Evolutionary conservation across 495 filamentous ascomycete species (phyloP).

Genomic region (Penicillium malachiteum): DNA sequence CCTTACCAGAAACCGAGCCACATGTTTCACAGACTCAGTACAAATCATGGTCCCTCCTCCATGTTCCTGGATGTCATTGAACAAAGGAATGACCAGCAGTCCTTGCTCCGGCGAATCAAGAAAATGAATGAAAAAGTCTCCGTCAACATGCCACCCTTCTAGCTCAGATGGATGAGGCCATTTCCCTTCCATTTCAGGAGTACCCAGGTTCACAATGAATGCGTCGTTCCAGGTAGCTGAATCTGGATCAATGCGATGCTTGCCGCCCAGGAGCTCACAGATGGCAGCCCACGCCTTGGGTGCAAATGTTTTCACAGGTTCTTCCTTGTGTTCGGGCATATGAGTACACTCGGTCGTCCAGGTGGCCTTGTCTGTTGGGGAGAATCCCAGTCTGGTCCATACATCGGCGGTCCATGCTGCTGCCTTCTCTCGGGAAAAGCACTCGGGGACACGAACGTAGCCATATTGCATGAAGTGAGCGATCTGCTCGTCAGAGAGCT

Average conservation of each 20-base stretch:
- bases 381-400: constrained; percentile 70
- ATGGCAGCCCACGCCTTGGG: constrained; percentile 70
- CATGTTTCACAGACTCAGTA: constrained; percentile 53
- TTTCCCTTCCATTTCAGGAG: constrained; percentile 51
- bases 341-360: constrained; percentile 62
- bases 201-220: constrained; percentile 73
- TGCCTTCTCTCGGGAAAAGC: constrained; percentile 64
- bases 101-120: constrained; percentile 73
- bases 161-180: constrained; percentile 49
- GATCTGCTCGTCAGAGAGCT: constrained; percentile 59
- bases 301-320: constrained; percentile 57
- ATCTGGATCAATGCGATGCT: constrained; percentile 52
- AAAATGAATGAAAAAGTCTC: constrained; percentile 75
- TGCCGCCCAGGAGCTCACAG: constrained; percentile 67
- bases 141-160: constrained; percentile 71
- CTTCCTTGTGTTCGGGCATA: constrained; percentile 60
- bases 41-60: constrained; percentile 71
- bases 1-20: constrained; percentile 56
- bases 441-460: constrained; percentile 58
- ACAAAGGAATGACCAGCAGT: constrained; percentile 67
- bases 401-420: constrained; percentile 55
- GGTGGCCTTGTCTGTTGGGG: constrained; percentile 63
- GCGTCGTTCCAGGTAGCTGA: constrained; percentile 63
- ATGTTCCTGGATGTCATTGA: constrained; percentile 59
- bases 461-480: constrained; percentile 66